Evolutionary conservation across 139 green algal genomes (phyloP), one percentile per base, ranked within the genome.

Genomic region (Mesotaenium endlicherianum): DNA sequence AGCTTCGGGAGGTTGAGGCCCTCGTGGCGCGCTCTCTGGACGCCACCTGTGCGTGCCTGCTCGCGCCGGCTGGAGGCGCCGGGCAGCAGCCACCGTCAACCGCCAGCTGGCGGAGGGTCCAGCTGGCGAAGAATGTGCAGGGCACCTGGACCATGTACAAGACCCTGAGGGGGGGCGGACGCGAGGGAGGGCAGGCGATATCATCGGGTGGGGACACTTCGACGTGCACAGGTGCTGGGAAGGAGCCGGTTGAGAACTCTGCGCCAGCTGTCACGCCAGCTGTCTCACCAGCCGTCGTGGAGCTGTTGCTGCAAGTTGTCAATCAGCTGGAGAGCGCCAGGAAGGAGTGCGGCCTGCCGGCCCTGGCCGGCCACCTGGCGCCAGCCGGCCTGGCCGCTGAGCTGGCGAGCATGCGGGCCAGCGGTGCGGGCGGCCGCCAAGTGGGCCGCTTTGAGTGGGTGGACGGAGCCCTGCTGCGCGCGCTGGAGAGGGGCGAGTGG

Each of bases 401-500:
- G n/a, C 11, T 14, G 11, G 11, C 8, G 6, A 8, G 43, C 5
- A 8, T 72, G 60, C 8, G 43, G 11, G 11, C 60, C 5, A 14
- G 43, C 8, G 6, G 41, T 36, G 6, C 5, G 6, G 43, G 11
- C 41, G 60, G 41, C 8, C 41, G 60, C 41, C 8, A 72, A 38
- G 43, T 40, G 41, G 95, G 96, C 34, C 91, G 93, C 8, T 99
- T 99, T 91, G 94, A 98, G 87, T 99, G 96, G 96, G 93, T 99
- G 31, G 97, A 99, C 78, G 97, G 97, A 20, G 90, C 86, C 11
- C 88, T 99, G 45, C 93, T 95, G 0, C 87, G 87, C 1, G 95
- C 95, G 2, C 90, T 97, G 11, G 88, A 94, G 82, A 64, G 86
- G 8, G 96, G 95, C 36, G 90, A 91, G 26, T 99, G 96, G 97